phyloP scores from a whole-genome alignment of 371 early-diverging fungal species.

The Dichotomocladium elegans region DNA sequence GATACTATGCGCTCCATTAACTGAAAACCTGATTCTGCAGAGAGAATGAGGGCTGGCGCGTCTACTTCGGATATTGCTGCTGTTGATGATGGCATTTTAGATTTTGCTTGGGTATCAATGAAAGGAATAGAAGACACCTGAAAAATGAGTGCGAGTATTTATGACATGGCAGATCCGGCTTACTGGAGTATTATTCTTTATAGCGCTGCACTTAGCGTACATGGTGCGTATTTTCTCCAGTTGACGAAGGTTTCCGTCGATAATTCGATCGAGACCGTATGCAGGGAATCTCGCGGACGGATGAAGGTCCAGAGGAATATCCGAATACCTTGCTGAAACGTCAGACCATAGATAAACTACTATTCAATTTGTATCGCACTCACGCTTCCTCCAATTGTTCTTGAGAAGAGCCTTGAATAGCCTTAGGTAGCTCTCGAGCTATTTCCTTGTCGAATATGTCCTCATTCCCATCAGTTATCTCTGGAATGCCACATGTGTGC shows the following conservation, averaged over 20 bases:
- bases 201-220: slow-evolving; percentile 72
- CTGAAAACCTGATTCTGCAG: slow-evolving; percentile 44
- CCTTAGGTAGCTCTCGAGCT: not conserved
- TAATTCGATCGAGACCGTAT: slow-evolving; percentile 51
- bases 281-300: slow-evolving; percentile 57
- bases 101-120: not conserved
- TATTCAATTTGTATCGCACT: too few relatives aligned
- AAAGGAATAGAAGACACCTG: slow-evolving; percentile 11
- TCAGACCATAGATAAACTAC: too few relatives aligned
- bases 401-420: too few relatives aligned
- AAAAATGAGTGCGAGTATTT: slow-evolving; percentile 24
- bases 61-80: slow-evolving; percentile 11
- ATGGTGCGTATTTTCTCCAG: slow-evolving; percentile 65
- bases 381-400: too few relatives aligned
- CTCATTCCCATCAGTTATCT: slow-evolving; percentile 17
- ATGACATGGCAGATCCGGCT: slow-evolving; percentile 15
- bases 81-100: not conserved
- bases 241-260: slow-evolving; percentile 61
- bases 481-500: slow-evolving; percentile 49
- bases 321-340: slow-evolving; percentile 24
- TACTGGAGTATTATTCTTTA: slow-evolving; percentile 58
- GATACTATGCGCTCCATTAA: slow-evolving; percentile 61
- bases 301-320: slow-evolving; percentile 55
- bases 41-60: slow-evolving; percentile 54
- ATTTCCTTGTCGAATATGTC: not conserved